Conservation (phyloP, 2,329 filamentous ascomycete genomes). For the Colletotrichum spaethianum region DNA sequence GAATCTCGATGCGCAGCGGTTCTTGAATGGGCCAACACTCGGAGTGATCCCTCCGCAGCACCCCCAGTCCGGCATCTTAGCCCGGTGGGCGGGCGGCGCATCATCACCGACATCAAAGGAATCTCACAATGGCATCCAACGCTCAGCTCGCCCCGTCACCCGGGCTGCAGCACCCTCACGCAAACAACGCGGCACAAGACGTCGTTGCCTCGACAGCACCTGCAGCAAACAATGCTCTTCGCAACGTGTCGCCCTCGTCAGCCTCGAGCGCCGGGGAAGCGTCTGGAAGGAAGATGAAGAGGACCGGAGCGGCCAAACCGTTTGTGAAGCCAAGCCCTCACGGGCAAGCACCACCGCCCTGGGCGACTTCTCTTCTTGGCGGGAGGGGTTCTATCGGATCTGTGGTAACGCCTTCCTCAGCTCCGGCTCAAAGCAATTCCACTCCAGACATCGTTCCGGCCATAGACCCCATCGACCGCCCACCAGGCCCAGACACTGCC, state of each 20-base stretch:
- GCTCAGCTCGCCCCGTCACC: slow-evolving; percentile 2
- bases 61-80: not conserved
- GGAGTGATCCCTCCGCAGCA: not conserved
- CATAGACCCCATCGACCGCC: not conserved
- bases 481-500: not conserved
- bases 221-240: not conserved
- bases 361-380: slow-evolving; percentile 24
- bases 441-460: too few species aligned
- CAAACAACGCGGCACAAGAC: not conserved
- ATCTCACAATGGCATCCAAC: slow-evolving; percentile 15
- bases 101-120: slow-evolving; percentile 2
- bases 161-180: not conserved
- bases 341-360: slow-evolving; percentile 22
- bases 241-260: slow-evolving; percentile 17
- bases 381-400: not conserved
- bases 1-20: not conserved
- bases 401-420: not conserved
- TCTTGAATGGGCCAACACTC: not conserved
- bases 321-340: slow-evolving; percentile 10
- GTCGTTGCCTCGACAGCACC: not conserved
- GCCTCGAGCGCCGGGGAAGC: slow-evolving; percentile 24
- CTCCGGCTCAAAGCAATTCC: not conserved
- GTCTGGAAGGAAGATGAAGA: slow-evolving; percentile 31
- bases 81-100: not conserved
- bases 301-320: slow-evolving; percentile 25